Conservation (phyloP, 2,329 filamentous ascomycete genomes). For the Chaetothyriales sp. region DNA sequence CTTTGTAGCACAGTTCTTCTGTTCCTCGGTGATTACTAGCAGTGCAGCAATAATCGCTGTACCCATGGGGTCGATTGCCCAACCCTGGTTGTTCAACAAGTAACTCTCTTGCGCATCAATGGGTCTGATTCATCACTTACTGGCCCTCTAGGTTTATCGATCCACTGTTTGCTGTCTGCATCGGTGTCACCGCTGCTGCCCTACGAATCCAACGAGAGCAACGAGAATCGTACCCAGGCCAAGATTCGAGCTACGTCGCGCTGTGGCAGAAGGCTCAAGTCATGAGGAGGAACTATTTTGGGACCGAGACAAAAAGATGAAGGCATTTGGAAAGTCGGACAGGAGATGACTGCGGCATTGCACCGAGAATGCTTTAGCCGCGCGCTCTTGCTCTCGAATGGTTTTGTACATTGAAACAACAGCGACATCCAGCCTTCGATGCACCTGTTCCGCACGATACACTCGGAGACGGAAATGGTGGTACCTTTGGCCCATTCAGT, state of each 20-base stretch:
- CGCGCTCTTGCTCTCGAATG: not conserved
- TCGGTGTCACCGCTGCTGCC: constrained; percentile 38
- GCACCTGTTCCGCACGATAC: not conserved
- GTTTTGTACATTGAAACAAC: not conserved
- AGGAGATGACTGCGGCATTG: not conserved
- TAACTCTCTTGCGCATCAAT: constrained; percentile 14
- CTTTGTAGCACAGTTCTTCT: not conserved
- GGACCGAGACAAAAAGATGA: constrained; percentile 2
- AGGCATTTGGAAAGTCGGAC: not conserved
- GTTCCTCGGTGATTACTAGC: not conserved
- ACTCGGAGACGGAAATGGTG: not conserved
- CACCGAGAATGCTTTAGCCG: not conserved
- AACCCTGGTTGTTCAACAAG: constrained; percentile 29
- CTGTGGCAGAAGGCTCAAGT: constrained; percentile 12
- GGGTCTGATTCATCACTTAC: constrained; percentile 1
- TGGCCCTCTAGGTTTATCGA: constrained; percentile 30
- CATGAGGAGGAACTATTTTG: constrained; percentile 12
- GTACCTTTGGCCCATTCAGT: not conserved
- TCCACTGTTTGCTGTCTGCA: constrained; percentile 39
- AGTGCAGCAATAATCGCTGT: not conserved
- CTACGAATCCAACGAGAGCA: constrained; percentile 41
- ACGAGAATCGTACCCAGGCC: constrained; percentile 30
- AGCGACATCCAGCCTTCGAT: not conserved
- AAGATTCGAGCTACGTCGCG: constrained; percentile 18
- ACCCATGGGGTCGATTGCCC: constrained; percentile 11